Conservation (phyloP, 2,329 filamentous ascomycete species). For the Monilinia polystroma region DNA sequence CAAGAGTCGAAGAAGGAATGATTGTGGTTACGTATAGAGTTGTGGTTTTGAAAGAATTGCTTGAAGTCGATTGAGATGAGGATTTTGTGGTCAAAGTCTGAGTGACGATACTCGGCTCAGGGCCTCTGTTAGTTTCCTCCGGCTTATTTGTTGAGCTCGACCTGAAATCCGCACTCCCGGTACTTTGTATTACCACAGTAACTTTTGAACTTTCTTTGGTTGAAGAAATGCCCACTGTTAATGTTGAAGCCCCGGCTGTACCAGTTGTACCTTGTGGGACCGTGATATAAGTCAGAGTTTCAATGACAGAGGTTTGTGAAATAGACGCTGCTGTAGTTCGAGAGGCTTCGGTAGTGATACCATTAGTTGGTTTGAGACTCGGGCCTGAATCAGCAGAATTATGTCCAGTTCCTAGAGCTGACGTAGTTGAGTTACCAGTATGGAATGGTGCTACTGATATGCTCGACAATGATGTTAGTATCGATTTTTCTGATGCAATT, state of each 20-base stretch:
- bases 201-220: background rate
- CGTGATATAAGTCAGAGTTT: background rate
- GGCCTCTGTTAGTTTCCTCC: too few relatives aligned
- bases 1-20: background rate
- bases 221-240: too few relatives aligned
- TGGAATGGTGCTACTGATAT: constrained; percentile 3
- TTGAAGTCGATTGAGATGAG: background rate
- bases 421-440: background rate
- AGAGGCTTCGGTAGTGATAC: background rate
- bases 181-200: background rate
- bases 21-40: background rate
- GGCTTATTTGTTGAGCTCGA: background rate
- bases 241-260: background rate
- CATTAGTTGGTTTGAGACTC: background rate
- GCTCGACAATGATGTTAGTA: background rate
- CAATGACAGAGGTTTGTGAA: background rate
- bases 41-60: background rate
- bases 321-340: background rate
- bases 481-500: background rate
- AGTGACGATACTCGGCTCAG: background rate
- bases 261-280: background rate
- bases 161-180: background rate
- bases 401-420: too few relatives aligned
- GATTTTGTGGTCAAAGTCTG: background rate
- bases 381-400: background rate